These are phyloP conservation scores for Akanthomyces muscarius DNA, from an alignment of 2,329 filamentous ascomycete genomes.

Conservation along the genomic window DNA sequence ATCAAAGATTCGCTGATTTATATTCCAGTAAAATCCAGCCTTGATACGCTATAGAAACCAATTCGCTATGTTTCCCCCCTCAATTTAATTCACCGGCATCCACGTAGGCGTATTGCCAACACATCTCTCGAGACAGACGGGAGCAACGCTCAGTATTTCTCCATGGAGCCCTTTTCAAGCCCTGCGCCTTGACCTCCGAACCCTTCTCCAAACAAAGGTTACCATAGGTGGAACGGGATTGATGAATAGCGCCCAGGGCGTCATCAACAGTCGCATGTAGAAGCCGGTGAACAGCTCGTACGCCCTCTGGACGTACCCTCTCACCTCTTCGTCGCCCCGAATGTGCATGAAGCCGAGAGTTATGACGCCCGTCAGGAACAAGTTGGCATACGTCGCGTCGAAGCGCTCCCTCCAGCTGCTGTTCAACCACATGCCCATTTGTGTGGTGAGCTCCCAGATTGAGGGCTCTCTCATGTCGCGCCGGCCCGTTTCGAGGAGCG, in stretches of 20 bases:
- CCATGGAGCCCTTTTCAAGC: too few relatives aligned
- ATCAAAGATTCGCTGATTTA: too few relatives aligned
- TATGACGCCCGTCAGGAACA: background rate
- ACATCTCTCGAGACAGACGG: background rate
- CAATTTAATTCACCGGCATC: background rate
- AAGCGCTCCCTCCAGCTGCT: background rate
- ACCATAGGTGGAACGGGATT: too few relatives aligned
- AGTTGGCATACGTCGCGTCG: background rate
- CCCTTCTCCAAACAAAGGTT: too few relatives aligned
- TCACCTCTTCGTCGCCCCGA: accelerated
- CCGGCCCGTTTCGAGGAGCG: too few relatives aligned
- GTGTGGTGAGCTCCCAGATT: background rate
- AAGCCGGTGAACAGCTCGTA: background rate
- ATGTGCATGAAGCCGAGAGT: background rate
- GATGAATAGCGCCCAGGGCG: background rate
- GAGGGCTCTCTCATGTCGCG: too few relatives aligned
- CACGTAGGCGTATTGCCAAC: background rate
- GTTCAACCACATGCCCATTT: background rate
- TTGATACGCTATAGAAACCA: too few relatives aligned
- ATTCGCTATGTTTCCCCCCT: background rate
- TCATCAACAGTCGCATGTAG: background rate
- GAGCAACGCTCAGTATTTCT: too few relatives aligned
- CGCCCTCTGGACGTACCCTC: background rate
- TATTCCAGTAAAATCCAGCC: too few relatives aligned
- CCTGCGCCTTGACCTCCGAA: too few relatives aligned